A percentile compares a stretch with the other conserved stretches of the same genome.
These are phyloP conservation scores for Saururus chinensis DNA, from an alignment of 164 flowering plant genomes.

Conservation along the genomic window DNA sequence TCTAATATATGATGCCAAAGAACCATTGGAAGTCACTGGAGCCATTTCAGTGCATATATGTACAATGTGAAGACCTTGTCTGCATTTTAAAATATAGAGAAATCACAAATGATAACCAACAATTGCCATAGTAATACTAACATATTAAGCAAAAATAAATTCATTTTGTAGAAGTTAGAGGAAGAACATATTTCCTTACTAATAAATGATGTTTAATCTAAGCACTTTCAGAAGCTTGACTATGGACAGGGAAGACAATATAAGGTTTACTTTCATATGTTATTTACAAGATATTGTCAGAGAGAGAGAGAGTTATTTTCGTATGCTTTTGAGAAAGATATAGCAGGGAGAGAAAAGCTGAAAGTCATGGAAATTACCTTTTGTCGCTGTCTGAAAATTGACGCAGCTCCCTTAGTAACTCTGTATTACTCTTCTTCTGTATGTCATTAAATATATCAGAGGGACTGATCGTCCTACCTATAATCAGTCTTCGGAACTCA, in stretches of 20 bases:
- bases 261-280: neutral
- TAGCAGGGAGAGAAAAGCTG: too few relatives aligned
- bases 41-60: constrained; percentile 87
- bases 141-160: too few relatives aligned
- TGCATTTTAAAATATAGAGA: constrained; percentile 20
- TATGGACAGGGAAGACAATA: neutral
- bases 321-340: too few relatives aligned
- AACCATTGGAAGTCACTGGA: constrained; percentile 61
- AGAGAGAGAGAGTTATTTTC: too few relatives aligned
- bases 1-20: constrained; percentile 62
- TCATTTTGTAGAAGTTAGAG: too few relatives aligned
- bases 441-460: constrained; percentile 29
- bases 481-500: constrained; percentile 41
- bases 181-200: too few relatives aligned
- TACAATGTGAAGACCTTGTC: constrained; percentile 51
- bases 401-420: constrained; percentile 47
- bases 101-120: neutral
- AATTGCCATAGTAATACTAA: too few relatives aligned
- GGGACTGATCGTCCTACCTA: constrained; percentile 24
- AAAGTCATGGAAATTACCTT: constrained; percentile 23
- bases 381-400: constrained; percentile 28
- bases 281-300: too few relatives aligned
- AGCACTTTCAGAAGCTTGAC: neutral
- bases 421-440: constrained; percentile 33
- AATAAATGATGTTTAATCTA: too few relatives aligned